Base-by-base conservation (phyloP, 2,329 filamentous ascomycete species). In the Ophiostoma triangulosporum region DNA sequence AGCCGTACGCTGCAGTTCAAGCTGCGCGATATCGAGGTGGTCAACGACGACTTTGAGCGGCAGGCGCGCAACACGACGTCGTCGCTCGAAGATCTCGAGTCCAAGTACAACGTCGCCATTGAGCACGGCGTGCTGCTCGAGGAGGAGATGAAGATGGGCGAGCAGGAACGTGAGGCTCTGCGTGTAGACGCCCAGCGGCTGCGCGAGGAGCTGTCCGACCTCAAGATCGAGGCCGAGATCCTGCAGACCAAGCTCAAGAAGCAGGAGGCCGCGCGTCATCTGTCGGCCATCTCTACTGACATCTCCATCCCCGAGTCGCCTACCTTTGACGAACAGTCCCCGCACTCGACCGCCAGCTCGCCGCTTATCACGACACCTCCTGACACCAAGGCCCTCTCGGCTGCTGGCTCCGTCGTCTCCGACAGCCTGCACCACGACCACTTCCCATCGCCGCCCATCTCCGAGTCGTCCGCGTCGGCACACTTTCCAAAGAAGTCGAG, bases 11-110 rank as follows among this genome's bases (percentile, higher is more conserved):
- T 96, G 57, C 86, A 93, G 63, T 74, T 95, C 58, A 87, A 79
- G 68, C 73, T 98, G 55, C 84, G 93, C 60, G 93, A 98, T 67
- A 95, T 91, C 62, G 93, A 98, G 69, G 93, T 98, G 53, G 88
- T 87, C 66, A 98, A 97, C 70, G 93, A 98, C 73, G 93, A 98
- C 68, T 96, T 91, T 65, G 93, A 98, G 73, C 83, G 89, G 60
- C 91, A 97, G 71, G 91, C 93, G 60, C 83, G 93, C 62, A 93
- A 96, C 68, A 96, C 91, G 27, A 90, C 88, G 33, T 96, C 90
- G 45, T 96, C 91, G 50, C 79, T 97, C 57, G 93, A 98, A 70
- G 93, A 98, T 65, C 76, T 98, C 68, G 93, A 98, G 70, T 91
- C 86, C 58, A 98, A 97, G 69, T 96, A 93, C 69, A 97, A 96